phyloP scores from a whole-genome alignment of 768 basidiomycete genomes.

The Amanita pseudoporphyria region DNA sequence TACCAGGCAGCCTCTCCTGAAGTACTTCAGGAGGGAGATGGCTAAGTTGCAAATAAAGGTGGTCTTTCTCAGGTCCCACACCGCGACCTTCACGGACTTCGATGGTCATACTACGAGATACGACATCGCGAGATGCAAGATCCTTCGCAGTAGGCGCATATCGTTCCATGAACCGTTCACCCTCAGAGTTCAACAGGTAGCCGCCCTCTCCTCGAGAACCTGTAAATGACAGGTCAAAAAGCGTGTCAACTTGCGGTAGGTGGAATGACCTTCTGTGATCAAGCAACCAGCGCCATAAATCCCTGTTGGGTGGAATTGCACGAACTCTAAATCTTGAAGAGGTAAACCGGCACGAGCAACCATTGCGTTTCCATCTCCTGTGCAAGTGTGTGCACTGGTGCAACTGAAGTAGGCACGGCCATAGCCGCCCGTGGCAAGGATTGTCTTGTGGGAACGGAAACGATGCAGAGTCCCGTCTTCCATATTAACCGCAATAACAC shows the following conservation, averaged over 20 bases:
- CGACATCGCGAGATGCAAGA: constrained; percentile 98
- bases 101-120: constrained; percentile 98
- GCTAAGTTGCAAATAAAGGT: constrained; percentile 92
- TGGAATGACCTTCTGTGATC: constrained; percentile 79
- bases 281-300: constrained; percentile 99
- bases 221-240: constrained; percentile 18
- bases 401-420: constrained; percentile 98
- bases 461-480: constrained; percentile 99
- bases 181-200: constrained; percentile 95
- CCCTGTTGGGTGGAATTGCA: constrained; percentile 99
- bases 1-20: constrained; percentile 95
- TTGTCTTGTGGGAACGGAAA: constrained; percentile 97
- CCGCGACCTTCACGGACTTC: constrained; percentile 99
- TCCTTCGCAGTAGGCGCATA: constrained; percentile 99
- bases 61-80: constrained; percentile 97
- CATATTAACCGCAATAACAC: constrained; percentile 99
- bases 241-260: not conserved
- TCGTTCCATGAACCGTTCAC: constrained; percentile 99
- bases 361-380: constrained; percentile 99
- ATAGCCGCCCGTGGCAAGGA: constrained; percentile 96
- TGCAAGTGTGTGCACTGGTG: constrained; percentile 98
- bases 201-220: constrained; percentile 99
- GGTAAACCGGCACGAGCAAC: constrained; percentile 93
- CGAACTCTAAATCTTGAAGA: constrained; percentile 95
- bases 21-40: constrained; percentile 94